Percentiles rank a stretch among this genome's conserved stretches.
phyloP scores from a whole-genome alignment of 768 basidiomycete genomes.

The Phylloporus sp. region DNA sequence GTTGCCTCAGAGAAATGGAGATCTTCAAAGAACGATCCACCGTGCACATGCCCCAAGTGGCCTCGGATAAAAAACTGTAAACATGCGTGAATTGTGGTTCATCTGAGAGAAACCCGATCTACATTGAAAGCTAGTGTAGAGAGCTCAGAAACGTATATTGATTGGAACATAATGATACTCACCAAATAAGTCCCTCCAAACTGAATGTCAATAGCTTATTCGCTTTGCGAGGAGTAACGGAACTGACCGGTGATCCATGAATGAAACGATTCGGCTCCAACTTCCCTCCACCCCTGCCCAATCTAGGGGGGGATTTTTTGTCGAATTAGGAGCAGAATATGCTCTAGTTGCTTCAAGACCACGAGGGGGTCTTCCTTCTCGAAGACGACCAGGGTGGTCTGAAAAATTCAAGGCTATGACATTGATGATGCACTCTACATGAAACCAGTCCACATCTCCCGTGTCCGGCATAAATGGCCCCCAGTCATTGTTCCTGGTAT shows the following conservation, averaged over 20 bases:
- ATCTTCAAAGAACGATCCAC: conserved; percentile 46
- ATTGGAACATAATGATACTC: conserved; percentile 2
- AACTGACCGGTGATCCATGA: conserved; percentile 62
- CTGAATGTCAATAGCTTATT: conserved; percentile 18
- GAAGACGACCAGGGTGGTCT: conserved; percentile 39
- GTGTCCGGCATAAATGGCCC: conserved; percentile 45
- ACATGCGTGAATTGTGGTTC: conserved; percentile 2
- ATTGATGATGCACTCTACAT: conserved; percentile 46
- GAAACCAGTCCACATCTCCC: conserved; percentile 56
- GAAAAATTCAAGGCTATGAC: conserved; percentile 51
- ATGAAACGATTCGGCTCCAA: conserved; percentile 74
- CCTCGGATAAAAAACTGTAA: conserved; percentile 18
- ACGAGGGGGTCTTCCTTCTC: conserved; percentile 42
- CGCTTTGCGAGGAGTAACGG: conserved; percentile 20
- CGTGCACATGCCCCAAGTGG: conserved; percentile 19
- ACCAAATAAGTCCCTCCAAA: conserved; percentile 24
- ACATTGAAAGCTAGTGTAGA: conserved; percentile 48
- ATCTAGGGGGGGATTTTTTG: conserved; percentile 37
- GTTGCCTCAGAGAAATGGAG: conserved; percentile 60
- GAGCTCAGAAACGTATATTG: neutral
- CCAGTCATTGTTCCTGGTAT: conserved; percentile 46
- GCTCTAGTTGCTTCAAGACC: conserved; percentile 50
- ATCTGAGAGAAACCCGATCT: conserved; percentile 10
- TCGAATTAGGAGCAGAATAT: conserved; percentile 49
- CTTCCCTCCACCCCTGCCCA: conserved; percentile 76